phyloP scores from a whole-genome alignment of 192 early-diverging fungal genomes.

The Mortierella claussenii region DNA sequence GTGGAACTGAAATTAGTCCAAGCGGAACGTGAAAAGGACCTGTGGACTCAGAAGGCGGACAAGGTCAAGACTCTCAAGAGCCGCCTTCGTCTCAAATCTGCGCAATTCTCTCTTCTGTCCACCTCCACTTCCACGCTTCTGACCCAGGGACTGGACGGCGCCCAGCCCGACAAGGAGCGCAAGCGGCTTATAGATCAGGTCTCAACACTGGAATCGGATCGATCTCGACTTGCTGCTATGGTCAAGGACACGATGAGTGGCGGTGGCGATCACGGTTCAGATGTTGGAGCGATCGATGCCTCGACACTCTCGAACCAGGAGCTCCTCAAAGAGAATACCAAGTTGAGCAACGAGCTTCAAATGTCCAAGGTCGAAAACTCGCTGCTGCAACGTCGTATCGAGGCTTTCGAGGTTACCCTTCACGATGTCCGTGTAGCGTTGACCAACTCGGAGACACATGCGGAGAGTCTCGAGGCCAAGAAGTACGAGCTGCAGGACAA shows the following conservation, averaged over 20 bases:
- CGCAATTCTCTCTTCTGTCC: constrained; percentile 36
- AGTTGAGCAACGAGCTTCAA: constrained; percentile 28
- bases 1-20: constrained; percentile 24
- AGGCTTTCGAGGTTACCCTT: constrained; percentile 47
- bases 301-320: constrained; percentile 36
- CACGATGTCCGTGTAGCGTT: constrained; percentile 49
- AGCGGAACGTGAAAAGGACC: constrained; percentile 33
- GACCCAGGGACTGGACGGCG: constrained; percentile 36
- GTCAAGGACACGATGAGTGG: constrained; percentile 47
- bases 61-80: constrained; percentile 36
- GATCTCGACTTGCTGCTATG: constrained; percentile 47
- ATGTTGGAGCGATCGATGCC: constrained; percentile 6
- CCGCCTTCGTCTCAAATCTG: constrained; percentile 35
- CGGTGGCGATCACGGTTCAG: constrained; percentile 1
- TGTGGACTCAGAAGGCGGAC: constrained; percentile 32
- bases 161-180: constrained; percentile 45
- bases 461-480: constrained; percentile 52
- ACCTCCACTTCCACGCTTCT: constrained; percentile 41
- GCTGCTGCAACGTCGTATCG: constrained; percentile 42
- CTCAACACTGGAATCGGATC: constrained; percentile 40
- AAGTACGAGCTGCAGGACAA: constrained; percentile 54
- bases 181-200: constrained; percentile 51
- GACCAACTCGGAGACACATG: constrained; percentile 45
- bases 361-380: constrained; percentile 51
- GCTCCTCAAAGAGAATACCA: constrained; percentile 40